Evolutionary conservation across 345 rosid species (phyloP), one percentile per base, ranked within the genome.

Genomic region (Salix koriyanagi): DNA sequence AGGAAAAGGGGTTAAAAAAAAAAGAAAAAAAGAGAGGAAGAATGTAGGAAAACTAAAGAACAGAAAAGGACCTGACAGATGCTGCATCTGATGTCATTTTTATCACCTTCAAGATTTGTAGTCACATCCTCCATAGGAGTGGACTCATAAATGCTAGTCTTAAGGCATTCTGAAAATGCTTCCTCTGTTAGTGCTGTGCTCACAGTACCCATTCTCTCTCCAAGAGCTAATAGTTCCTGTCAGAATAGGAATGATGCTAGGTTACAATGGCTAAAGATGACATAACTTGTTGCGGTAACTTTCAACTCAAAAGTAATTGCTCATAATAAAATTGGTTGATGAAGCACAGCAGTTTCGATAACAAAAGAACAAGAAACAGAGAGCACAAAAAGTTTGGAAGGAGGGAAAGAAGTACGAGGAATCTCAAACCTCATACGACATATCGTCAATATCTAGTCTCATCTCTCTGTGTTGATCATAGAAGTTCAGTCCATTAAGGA

Each of bases 361-460:
- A 58, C 62, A n/a, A 58, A 58, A 23, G 44, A 16, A 60, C 14
- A 76, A 32, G 52, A 76, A 71, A 65, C 41, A 73, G 14, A n/a
- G 18, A 32, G 68, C 14, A 32, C 19, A 14, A 16, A 13, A 61
- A 30, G 50, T 4, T 18, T 3, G 11, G n/a, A 72, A 25, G 16
- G 11, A 15, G 37, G 13, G 28, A 26, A 52, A 23, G 42, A 52
- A 23, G 60, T 67, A 11, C 18, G n/a, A 28, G 16, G 54, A 44
- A 79, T 46, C 69, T 83, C 89, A 77, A 62, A 94, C 99, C 98
- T 96, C 98, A 72, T 96, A 96, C 41, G 99, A 92, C 99, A 94
- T 94, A 84, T 90, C 83, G 81, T 96, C 99, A 39, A 96, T 93
- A 85, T 96, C 97, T 67, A 93, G 88, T 84, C 99, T 92, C 99